A percentile compares a stretch with the other conserved stretches of the same genome.
phyloP scores from a whole-genome alignment of 306 rosid genomes.

The Mucuna pruriens region DNA sequence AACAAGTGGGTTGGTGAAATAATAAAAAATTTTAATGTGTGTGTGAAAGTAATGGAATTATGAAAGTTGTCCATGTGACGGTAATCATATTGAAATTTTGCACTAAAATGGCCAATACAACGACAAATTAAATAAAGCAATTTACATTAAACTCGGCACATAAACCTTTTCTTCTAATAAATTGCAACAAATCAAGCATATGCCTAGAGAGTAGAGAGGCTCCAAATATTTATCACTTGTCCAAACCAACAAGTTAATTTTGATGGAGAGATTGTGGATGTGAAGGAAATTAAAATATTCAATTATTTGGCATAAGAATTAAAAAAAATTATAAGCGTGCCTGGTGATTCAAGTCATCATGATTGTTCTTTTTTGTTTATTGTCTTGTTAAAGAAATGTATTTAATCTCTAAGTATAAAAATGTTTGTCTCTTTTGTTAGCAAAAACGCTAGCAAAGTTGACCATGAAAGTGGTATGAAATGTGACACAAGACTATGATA shows the following conservation, averaged over 20 bases:
- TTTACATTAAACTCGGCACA: no score
- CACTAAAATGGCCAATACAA: background rate
- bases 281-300: background rate
- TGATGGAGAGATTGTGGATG: background rate
- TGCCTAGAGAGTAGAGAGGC: background rate
- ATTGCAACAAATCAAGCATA: background rate
- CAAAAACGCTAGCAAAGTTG: constrained; percentile 7
- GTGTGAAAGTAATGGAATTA: background rate
- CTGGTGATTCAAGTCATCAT: constrained; percentile 8
- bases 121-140: background rate
- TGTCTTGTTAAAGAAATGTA: background rate
- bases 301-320: background rate
- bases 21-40: background rate
- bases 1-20: constrained; percentile 2
- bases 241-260: constrained; percentile 9
- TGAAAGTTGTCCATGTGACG: background rate
- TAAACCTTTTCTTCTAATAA: background rate
- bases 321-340: constrained; percentile 1
- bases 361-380: background rate
- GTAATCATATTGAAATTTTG: constrained; percentile 28
- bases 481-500: background rate
- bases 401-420: constrained; percentile 7
- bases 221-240: background rate
- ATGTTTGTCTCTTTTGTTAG: constrained; percentile 7
- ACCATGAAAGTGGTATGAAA: background rate